Evolutionary conservation across 192 early-diverging fungal genomes (phyloP).

Genomic region (Backusella tarrabulga): DNA sequence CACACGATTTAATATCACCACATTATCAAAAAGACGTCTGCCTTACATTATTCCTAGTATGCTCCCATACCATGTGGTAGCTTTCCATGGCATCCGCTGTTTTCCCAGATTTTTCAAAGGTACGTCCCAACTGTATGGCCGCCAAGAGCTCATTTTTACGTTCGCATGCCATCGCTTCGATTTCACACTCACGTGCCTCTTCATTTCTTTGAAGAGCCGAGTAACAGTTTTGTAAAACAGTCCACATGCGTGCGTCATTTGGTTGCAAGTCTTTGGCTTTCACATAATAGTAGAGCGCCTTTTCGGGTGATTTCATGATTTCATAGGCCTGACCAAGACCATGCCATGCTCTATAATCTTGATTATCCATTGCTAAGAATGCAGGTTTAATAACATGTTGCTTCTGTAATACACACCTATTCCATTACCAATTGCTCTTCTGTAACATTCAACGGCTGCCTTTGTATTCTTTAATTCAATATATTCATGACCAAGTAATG

Average conservation of each 20-base stretch:
- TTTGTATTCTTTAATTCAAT: constrained; percentile 88
- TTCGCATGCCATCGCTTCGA: constrained; percentile 60
- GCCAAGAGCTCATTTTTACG: constrained; percentile 46
- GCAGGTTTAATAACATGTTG: background rate
- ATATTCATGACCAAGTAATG: constrained; percentile 93
- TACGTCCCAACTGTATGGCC: constrained; percentile 52
- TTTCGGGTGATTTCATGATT: constrained; percentile 76
- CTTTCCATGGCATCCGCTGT: constrained; percentile 54
- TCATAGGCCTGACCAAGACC: constrained; percentile 91
- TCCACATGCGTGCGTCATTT: constrained; percentile 89
- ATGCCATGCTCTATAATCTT: constrained; percentile 91
- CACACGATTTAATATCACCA: background rate
- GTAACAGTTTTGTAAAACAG: constrained; percentile 71
- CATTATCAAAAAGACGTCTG: background rate
- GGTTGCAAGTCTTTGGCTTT: constrained; percentile 71
- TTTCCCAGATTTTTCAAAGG: constrained; percentile 59
- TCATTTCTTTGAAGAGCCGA: constrained; percentile 35
- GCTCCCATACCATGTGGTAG: constrained; percentile 45
- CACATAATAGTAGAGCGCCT: constrained; percentile 82
- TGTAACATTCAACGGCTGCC: constrained; percentile 88
- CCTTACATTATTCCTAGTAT: constrained; percentile 12
- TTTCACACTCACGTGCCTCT: constrained; percentile 75
- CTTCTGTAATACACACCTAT: background rate
- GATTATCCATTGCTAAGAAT: constrained; percentile 62
- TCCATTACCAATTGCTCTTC: constrained; percentile 67